A percentile compares a stretch with the other conserved stretches of the same genome.
Conservation (phyloP, 495 filamentous ascomycete species). For the Penicillium nucicola region DNA sequence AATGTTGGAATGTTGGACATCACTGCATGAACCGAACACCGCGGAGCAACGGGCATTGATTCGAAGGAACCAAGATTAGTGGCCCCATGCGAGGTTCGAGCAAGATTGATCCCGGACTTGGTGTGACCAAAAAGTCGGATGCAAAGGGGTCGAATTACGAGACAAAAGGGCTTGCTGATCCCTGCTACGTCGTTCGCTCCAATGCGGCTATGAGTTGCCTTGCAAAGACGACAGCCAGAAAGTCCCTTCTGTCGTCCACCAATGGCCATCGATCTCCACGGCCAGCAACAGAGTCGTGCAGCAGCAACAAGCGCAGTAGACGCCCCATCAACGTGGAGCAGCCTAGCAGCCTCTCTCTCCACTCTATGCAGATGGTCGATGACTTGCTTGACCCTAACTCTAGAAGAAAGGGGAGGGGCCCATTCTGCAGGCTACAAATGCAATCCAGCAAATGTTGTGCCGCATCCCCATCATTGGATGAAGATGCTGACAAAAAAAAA, state of each 20-base stretch:
- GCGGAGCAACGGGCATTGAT: constrained; percentile 12
- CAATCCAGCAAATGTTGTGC: constrained; percentile 7
- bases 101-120: constrained; percentile 15
- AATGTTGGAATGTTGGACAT: constrained; percentile 30
- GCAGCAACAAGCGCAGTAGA: constrained; percentile 39
- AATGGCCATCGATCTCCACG: constrained; percentile 3
- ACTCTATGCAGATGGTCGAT: constrained; percentile 19
- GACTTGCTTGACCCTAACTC: constrained; percentile 20
- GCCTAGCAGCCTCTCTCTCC: constrained; percentile 16
- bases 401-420: constrained; percentile 3
- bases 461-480: constrained; percentile 19
- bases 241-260: constrained; percentile 6
- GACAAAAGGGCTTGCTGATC: constrained; percentile 5
- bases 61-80: constrained; percentile 6
- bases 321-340: constrained; percentile 23
- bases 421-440: constrained; percentile 13
- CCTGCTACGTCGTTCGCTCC: constrained; percentile 14
- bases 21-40: constrained; percentile 31
- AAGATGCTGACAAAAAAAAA: constrained; percentile 18
- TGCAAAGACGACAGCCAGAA: constrained; percentile 1
- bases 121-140: constrained; percentile 7
- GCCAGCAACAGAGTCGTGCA: constrained; percentile 7
- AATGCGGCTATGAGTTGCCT: constrained; percentile 22
- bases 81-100: constrained; percentile 12
- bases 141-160: background rate